These are phyloP conservation scores for Dendrostoma leiphaemia DNA, from an alignment of 2,329 filamentous ascomycete genomes.

Conservation along the genomic window DNA sequence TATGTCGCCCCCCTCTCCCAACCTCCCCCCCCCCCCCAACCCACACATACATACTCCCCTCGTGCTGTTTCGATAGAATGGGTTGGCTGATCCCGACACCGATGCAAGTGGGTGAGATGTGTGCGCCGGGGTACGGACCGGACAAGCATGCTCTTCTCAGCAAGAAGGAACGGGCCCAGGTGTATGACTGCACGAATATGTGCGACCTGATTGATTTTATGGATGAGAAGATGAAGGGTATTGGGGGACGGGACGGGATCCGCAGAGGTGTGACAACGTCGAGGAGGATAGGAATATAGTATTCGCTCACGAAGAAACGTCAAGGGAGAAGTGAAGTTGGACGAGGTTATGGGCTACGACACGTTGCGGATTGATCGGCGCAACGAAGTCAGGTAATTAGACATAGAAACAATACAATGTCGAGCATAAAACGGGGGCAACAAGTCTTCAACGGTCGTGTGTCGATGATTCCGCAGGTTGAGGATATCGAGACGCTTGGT, in stretches of 20 bases:
- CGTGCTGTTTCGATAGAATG: not conserved
- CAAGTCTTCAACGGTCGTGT: too few species aligned
- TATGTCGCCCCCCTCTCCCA: not conserved
- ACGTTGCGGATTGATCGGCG: too few species aligned
- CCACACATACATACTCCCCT: not conserved
- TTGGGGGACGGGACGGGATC: constrained; percentile 20
- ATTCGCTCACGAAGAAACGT: too few species aligned
- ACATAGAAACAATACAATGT: too few species aligned
- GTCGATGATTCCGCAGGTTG: too few species aligned
- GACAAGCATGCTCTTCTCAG: constrained; percentile 51
- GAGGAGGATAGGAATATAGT: not conserved
- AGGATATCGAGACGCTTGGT: too few species aligned
- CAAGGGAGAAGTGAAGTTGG: too few species aligned
- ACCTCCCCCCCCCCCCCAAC: not conserved
- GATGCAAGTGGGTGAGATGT: constrained; percentile 58
- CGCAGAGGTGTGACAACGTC: constrained; percentile 14
- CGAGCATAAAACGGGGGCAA: too few species aligned
- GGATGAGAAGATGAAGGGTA: constrained; percentile 45
- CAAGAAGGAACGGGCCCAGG: constrained; percentile 52
- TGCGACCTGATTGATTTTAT: constrained; percentile 60
- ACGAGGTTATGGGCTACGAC: too few species aligned
- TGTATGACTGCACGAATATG: constrained; percentile 51
- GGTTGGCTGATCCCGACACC: not conserved
- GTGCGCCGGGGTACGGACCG: constrained; percentile 51
- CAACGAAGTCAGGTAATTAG: too few species aligned